phyloP scores from a whole-genome alignment of 2,329 filamentous ascomycete genomes.

The Parastagonospora avenae region DNA sequence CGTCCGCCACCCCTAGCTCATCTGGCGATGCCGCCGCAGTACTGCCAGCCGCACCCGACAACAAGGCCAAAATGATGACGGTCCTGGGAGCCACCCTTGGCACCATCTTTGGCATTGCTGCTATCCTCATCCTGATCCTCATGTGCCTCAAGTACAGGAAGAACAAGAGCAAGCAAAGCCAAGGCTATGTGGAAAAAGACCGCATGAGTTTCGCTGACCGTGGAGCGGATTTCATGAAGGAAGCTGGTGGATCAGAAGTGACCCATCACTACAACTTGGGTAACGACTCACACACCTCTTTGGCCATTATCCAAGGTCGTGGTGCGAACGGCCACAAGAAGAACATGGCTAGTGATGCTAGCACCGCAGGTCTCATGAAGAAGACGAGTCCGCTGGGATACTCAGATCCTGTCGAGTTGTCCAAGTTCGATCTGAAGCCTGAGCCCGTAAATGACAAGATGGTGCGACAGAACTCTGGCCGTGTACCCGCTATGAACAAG shows the following conservation, averaged over 20 bases:
- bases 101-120: slow-evolving; percentile 74
- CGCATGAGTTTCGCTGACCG: slow-evolving; percentile 58
- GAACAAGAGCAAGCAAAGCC: slow-evolving; percentile 62
- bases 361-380: slow-evolving; percentile 65
- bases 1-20: slow-evolving; percentile 26
- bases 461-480: slow-evolving; percentile 45
- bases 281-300: slow-evolving; percentile 48
- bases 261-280: slow-evolving; percentile 37
- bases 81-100: slow-evolving; percentile 84
- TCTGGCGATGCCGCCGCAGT: slow-evolving; percentile 41
- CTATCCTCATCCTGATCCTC: slow-evolving; percentile 73
- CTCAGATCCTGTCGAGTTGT: slow-evolving; percentile 50
- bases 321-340: slow-evolving; percentile 56
- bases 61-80: slow-evolving; percentile 57
- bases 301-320: slow-evolving; percentile 61
- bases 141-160: slow-evolving; percentile 68
- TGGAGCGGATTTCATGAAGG: slow-evolving; percentile 59
- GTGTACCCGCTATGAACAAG: slow-evolving; percentile 22
- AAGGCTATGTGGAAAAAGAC: slow-evolving; percentile 53
- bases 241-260: slow-evolving; percentile 52
- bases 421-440: slow-evolving; percentile 50
- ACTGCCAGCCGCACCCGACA: slow-evolving; percentile 35
- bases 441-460: slow-evolving; percentile 37
- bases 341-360: slow-evolving; percentile 62
- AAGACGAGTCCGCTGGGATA: slow-evolving; percentile 53